Conservation (phyloP, 768 basidiomycete genomes). For the Auricularia auricula-judae region DNA sequence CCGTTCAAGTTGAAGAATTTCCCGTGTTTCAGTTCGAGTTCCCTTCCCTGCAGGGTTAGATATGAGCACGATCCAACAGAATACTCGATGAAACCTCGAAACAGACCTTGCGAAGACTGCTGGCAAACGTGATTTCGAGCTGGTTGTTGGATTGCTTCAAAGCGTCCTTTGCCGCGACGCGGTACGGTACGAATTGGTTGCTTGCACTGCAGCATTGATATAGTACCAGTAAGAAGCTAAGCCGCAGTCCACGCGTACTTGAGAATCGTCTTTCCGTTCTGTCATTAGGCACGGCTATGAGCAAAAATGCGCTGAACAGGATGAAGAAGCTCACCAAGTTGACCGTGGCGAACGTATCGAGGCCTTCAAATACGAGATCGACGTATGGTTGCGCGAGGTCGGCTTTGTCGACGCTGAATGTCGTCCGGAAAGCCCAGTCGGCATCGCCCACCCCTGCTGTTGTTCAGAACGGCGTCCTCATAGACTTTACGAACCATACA, state of each 20-base stretch:
- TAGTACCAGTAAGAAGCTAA: constrained; percentile 28
- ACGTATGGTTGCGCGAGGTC: constrained; percentile 11
- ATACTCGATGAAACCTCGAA: no score
- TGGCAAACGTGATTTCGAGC: no score
- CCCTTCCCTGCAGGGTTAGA: constrained; percentile 42
- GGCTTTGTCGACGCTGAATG: constrained; percentile 15
- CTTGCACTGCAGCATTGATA: constrained; percentile 33
- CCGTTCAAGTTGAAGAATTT: constrained; percentile 77
- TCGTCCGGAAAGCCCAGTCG: constrained; percentile 27
- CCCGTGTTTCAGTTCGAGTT: constrained; percentile 52
- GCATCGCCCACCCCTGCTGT: constrained; percentile 26
- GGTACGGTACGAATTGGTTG: constrained; percentile 45
- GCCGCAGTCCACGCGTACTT: constrained; percentile 11
- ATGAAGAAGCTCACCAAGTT: constrained; percentile 8
- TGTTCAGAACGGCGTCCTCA: no score
- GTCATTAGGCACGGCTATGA: no score
- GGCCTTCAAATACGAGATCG: constrained; percentile 31
- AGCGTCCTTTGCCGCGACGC: no score
- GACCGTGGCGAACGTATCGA: constrained; percentile 30
- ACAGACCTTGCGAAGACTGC: no score
- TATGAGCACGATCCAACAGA: no score
- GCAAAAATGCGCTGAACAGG: no score
- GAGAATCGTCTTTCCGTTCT: neutral
- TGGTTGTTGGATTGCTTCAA: no score
- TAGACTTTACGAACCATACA: no score